Percentiles rank a stretch among this genome's conserved stretches.
Evolutionary conservation across 768 basidiomycete species (phyloP).

Genomic region (Pulveroboletus frians): DNA sequence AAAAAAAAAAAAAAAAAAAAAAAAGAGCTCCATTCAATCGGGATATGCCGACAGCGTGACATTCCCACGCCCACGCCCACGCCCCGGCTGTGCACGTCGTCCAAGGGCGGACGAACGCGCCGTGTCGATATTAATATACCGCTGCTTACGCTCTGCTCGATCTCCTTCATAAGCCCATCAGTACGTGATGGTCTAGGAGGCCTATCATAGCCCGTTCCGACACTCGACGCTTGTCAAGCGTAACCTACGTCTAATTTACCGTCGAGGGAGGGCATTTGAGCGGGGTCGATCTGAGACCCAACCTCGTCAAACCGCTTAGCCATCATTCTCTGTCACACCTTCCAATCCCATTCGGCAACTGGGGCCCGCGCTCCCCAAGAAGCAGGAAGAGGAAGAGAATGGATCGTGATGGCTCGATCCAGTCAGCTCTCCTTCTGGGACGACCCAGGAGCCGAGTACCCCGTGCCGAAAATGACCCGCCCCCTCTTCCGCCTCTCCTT

Average conservation of each 20-base stretch:
- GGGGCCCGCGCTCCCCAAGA: conserved; percentile 6
- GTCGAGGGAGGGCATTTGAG: background rate
- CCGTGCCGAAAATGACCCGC: background rate
- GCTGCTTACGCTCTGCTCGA: background rate
- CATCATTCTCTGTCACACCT: conserved; percentile 4
- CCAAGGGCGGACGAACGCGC: no score
- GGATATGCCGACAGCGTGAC: conserved; percentile 12
- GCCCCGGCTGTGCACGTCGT: conserved; percentile 25
- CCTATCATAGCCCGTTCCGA: conserved; percentile 2
- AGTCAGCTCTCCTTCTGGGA: background rate
- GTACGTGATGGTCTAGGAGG: no score
- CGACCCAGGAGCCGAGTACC: conserved; percentile 13
- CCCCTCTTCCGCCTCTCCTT: background rate
- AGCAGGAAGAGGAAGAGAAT: no score
- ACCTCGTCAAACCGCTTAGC: background rate
- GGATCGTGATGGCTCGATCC: background rate
- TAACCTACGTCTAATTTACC: conserved; percentile 15
- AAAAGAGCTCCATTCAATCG: conserved; percentile 26
- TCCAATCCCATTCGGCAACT: conserved; percentile 19
- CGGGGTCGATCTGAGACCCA: conserved; percentile 8
- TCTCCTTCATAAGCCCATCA: conserved; percentile 1
- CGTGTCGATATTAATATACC: background rate
- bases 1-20: background rate
- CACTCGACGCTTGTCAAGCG: conserved; percentile 3
- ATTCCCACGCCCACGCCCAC: conserved; percentile 24